phyloP scores from a whole-genome alignment of 169 alveolate species.

The Eimeria sp. region DNA sequence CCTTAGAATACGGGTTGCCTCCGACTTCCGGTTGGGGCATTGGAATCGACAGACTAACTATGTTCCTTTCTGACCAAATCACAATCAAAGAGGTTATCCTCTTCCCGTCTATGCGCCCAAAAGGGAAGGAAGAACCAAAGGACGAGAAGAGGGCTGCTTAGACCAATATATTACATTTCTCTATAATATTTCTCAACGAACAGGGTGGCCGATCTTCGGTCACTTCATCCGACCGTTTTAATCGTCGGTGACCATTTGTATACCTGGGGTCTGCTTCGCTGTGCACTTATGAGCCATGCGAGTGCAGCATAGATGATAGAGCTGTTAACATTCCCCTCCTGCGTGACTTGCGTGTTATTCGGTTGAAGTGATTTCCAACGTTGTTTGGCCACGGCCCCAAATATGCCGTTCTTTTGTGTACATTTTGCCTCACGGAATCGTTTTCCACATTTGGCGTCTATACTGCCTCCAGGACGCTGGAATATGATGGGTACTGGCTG shows the following conservation, averaged over 20 bases:
- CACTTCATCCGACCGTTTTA: neutral
- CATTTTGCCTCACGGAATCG: neutral
- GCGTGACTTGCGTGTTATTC: neutral
- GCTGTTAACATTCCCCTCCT: neutral
- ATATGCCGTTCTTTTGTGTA: neutral
- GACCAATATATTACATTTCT: neutral
- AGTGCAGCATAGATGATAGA: neutral
- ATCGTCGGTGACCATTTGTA: neutral
- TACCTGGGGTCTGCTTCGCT: neutral
- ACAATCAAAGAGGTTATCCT: slow-evolving; percentile 98
- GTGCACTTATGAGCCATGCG: neutral
- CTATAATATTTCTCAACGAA: too few species aligned
- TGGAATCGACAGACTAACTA: slow-evolving; percentile 98
- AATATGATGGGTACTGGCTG: neutral
- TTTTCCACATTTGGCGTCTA: neutral
- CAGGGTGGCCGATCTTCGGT: neutral
- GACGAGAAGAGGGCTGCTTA: slow-evolving; percentile 42
- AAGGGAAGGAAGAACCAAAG: slow-evolving; percentile 14
- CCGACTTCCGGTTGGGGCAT: slow-evolving; percentile 99
- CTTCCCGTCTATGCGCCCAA: slow-evolving; percentile 98
- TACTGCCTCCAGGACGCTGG: too few species aligned
- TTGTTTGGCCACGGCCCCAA: neutral
- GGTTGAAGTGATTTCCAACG: neutral
- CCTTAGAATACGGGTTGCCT: slow-evolving; percentile 99
- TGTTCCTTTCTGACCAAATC: slow-evolving; percentile 97